Evolutionary conservation across 225 moss, liverwort and hornwort species (phyloP), one percentile per base, ranked within the genome.

Genomic region (Thuidium tamariscinum): DNA sequence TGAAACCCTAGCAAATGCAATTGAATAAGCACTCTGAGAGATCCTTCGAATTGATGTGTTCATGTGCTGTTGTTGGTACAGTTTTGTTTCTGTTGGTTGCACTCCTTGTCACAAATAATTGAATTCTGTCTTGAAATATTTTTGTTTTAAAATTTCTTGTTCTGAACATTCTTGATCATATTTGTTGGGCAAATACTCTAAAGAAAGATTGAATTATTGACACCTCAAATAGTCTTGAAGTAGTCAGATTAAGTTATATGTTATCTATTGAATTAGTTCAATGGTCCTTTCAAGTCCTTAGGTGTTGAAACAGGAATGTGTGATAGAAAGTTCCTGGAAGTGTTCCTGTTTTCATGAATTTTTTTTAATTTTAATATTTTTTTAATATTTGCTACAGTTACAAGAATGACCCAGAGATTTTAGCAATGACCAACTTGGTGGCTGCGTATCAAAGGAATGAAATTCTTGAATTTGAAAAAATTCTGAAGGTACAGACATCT

Each of bases 381-480:
- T 22, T 48, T 7, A 52, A 66, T 82, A 6, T 16, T 76, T 89
- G 64, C 76, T 85, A 79, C 94, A 99, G 98, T 74, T 99, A 99
- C 83, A 99, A 99, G 92, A 99, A 99, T 89, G 98, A 99, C 81
- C 96, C 98, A 81, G 98, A 99, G 85, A 99, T 99, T 84, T 88
- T 99, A 90, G 98, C 98, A 14, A 99, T 99, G 98, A 99, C 97
- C 83, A 99, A 99, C 86, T 94, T 99, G 89, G 98, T 99, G 61
- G 98, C 97, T 83, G 98, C 98, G 51, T 99, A 99, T 82, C 99
- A 99, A 89, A 93, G 99, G 87, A 97, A 99, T 90, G 99, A 99
- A 89, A 99, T 99, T 88, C 95, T 99, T 41, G 99, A 97, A 92
- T 99, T 99, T 88, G 99, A 99, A 89, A 97, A 97, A 90, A 97